These are phyloP conservation scores for Aureococcus anophagefferens DNA, from an alignment of 108 stramenopile species.

Conservation along the genomic window DNA sequence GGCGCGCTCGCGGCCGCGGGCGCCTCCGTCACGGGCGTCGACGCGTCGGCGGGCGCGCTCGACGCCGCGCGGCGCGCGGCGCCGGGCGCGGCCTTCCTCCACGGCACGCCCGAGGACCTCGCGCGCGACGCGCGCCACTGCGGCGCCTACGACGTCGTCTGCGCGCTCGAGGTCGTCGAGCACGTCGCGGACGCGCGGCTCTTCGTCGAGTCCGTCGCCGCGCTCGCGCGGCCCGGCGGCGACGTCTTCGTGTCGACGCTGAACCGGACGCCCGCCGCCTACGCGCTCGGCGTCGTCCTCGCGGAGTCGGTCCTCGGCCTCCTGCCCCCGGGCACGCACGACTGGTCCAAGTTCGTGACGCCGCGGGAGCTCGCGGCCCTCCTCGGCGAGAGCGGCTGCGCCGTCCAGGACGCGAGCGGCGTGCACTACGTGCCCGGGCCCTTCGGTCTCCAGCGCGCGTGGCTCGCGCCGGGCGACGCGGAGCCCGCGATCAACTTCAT, in stretches of 20 bases:
- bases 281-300: constrained; percentile 69
- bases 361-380: background rate
- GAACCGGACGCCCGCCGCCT: constrained; percentile 75
- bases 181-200: constrained; percentile 65
- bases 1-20: constrained; percentile 72
- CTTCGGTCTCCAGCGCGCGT: background rate
- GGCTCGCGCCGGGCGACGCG: background rate
- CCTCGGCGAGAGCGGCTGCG: background rate
- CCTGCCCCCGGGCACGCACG: constrained; percentile 76
- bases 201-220: constrained; percentile 47
- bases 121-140: constrained; percentile 2
- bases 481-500: background rate
- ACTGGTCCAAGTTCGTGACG: constrained; percentile 64
- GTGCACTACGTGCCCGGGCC: background rate
- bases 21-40: constrained; percentile 67
- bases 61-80: constrained; percentile 27
- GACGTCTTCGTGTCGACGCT: constrained; percentile 77
- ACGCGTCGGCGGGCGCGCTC: constrained; percentile 46
- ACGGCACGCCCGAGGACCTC: constrained; percentile 23
- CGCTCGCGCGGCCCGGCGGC: constrained; percentile 53
- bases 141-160: constrained; percentile 61
- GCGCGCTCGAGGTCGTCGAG: constrained; percentile 81
- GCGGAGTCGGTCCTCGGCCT: constrained; percentile 80
- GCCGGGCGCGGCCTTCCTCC: constrained; percentile 12
- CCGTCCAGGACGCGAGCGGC: background rate